Conservation (phyloP, 192 early-diverging fungal species). For the Kickxella alabastrina region DNA sequence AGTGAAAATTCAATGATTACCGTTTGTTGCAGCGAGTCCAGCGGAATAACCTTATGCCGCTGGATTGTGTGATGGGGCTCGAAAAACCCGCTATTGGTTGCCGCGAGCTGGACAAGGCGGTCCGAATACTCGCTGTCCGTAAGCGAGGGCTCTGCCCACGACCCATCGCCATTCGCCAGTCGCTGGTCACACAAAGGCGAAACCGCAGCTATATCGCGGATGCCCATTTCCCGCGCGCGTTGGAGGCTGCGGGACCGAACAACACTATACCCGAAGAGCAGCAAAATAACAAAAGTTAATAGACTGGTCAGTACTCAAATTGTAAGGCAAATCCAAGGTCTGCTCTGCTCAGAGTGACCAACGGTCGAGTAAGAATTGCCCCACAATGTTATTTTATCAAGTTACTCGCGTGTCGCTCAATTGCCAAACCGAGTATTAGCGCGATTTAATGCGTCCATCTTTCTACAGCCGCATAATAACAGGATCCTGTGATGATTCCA, state of each 20-base stretch:
- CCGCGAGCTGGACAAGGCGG: slow-evolving; percentile 25
- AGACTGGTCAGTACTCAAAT: neutral
- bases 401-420: neutral
- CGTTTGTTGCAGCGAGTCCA: slow-evolving; percentile 37
- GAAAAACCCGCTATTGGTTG: slow-evolving; percentile 41
- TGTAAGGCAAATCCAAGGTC: neutral
- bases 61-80: slow-evolving; percentile 42
- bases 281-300: neutral
- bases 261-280: slow-evolving; percentile 22
- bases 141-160: slow-evolving; percentile 14
- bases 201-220: neutral
- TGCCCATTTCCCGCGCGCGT: slow-evolving; percentile 12
- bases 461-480: no score
- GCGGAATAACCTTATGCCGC: slow-evolving; percentile 44
- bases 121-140: slow-evolving; percentile 19
- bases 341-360: neutral
- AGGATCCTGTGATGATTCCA: slow-evolving; percentile 1
- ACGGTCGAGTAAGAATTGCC: neutral
- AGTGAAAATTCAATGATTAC: slow-evolving; percentile 37
- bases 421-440: neutral
- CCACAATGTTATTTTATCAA: no score
- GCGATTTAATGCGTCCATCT: neutral
- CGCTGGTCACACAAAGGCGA: slow-evolving; percentile 11
- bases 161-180: slow-evolving; percentile 5
- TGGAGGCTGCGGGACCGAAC: slow-evolving; percentile 33